A percentile compares a stretch with the other conserved stretches of the same genome.
Conservation (phyloP, 2,329 filamentous ascomycete species). For the Verticillium isaacii region DNA sequence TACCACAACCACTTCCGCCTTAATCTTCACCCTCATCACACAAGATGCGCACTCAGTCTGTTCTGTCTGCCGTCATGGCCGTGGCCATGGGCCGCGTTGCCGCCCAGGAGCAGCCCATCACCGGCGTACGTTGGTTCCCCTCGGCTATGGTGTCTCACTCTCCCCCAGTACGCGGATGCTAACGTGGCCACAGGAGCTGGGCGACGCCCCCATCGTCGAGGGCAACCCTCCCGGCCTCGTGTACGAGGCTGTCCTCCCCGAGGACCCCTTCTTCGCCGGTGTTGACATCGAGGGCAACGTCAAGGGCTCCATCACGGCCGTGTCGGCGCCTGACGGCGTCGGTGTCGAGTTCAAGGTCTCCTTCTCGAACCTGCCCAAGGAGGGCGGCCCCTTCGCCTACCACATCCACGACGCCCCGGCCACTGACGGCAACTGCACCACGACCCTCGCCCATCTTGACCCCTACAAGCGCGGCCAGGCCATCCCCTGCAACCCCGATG, state of each 20-base stretch:
- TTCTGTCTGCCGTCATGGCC: slow-evolving; percentile 20
- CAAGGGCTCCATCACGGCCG: slow-evolving; percentile 45
- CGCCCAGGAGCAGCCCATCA: slow-evolving; percentile 15
- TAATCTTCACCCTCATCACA: neutral
- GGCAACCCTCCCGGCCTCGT: slow-evolving; percentile 51
- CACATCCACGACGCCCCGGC: slow-evolving; percentile 67
- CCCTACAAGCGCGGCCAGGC: slow-evolving; percentile 62
- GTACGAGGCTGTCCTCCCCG: slow-evolving; percentile 54
- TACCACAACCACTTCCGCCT: neutral
- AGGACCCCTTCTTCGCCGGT: slow-evolving; percentile 43
- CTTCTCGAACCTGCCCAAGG: slow-evolving; percentile 54
- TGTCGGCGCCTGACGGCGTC: slow-evolving; percentile 39
- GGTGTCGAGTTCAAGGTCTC: slow-evolving; percentile 52
- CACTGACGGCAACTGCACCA: slow-evolving; percentile 67
- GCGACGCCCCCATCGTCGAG: slow-evolving; percentile 44
- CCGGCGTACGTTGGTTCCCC: slow-evolving; percentile 10
- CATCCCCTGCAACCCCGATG: slow-evolving; percentile 51
- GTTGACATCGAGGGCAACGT: slow-evolving; percentile 47
- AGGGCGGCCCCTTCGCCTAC: slow-evolving; percentile 59
- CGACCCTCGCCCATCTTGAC: slow-evolving; percentile 64
- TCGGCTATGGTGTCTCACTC: neutral
- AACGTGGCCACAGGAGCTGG: slow-evolving; percentile 24
- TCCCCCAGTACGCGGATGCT: neutral
- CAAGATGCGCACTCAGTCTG: slow-evolving; percentile 15
- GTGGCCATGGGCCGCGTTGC: slow-evolving; percentile 21